Conservation (phyloP, 2,329 filamentous ascomycete genomes). For the Phyllachora maydis region DNA sequence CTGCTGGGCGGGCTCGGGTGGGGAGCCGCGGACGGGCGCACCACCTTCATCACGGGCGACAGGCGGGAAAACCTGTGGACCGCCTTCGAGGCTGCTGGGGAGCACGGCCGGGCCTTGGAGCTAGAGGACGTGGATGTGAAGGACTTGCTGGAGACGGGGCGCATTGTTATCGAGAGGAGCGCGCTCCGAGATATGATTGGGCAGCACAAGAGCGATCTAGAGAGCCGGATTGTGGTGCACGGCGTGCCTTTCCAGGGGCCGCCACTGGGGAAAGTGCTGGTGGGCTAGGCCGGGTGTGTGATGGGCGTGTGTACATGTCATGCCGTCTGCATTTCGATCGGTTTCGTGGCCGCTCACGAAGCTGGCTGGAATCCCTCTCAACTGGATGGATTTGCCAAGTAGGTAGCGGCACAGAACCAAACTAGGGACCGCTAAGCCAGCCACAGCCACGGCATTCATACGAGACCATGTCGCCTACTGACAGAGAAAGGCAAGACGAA, state of each 20-base stretch:
- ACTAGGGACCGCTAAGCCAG: too few relatives aligned
- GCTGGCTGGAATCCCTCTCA: too few relatives aligned
- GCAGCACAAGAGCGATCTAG: conserved; percentile 49
- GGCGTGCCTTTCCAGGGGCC: conserved; percentile 15
- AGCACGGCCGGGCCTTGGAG: conserved; percentile 48
- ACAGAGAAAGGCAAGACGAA: too few relatives aligned
- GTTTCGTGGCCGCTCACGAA: too few relatives aligned
- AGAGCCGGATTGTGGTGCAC: conserved; percentile 22
- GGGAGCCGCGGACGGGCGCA: conserved; percentile 45
- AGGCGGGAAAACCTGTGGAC: conserved; percentile 41
- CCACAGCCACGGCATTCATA: too few relatives aligned
- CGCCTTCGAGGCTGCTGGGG: conserved; percentile 40
- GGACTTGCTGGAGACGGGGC: conserved; percentile 68
- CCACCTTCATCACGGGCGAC: conserved; percentile 50
- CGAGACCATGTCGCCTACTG: too few relatives aligned
- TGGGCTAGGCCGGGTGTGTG: too few relatives aligned
- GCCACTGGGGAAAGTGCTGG: conserved; percentile 16
- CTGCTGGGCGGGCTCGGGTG: conserved; percentile 53
- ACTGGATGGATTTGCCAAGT: too few relatives aligned
- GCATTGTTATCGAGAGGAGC: conserved; percentile 67
- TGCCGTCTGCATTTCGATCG: too few relatives aligned
- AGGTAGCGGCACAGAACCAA: too few relatives aligned
- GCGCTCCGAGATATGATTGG: conserved; percentile 59
- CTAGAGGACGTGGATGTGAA: conserved; percentile 84
- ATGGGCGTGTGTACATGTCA: too few relatives aligned